Percentiles rank a stretch among this genome's conserved stretches.
Conservation (phyloP, 2,329 filamentous ascomycete genomes). For the Parastagonospora avenae region DNA sequence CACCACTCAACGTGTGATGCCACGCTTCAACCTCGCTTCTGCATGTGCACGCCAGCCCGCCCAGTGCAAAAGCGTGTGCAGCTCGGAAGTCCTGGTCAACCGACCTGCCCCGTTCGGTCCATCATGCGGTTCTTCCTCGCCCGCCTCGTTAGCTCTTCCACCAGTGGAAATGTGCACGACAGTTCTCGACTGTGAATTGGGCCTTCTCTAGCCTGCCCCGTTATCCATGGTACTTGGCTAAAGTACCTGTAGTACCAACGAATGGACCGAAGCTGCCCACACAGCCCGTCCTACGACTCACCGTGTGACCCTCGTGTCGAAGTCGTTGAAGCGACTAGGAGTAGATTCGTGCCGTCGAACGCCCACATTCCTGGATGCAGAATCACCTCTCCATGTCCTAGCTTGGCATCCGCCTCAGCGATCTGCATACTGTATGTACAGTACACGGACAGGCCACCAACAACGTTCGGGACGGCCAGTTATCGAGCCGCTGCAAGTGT, state of each 20-base stretch:
- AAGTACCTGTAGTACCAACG: conserved; percentile 5
- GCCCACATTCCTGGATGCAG: conserved; percentile 19
- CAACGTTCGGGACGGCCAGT: conserved; percentile 47
- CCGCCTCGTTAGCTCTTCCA: conserved; percentile 28
- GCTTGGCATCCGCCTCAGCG: conserved; percentile 40
- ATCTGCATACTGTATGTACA: conserved; percentile 28
- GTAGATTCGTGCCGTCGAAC: conserved; percentile 26
- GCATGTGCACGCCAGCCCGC: conserved; percentile 35
- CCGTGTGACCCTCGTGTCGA: conserved; percentile 24
- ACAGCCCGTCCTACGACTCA: conserved; percentile 28
- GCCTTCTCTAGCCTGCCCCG: conserved; percentile 22
- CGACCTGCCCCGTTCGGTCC: conserved; percentile 41
- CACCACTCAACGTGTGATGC: conserved; percentile 36
- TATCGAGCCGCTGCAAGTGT: conserved; percentile 49
- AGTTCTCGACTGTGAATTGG: conserved; percentile 26
- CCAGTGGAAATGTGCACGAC: conserved; percentile 43
- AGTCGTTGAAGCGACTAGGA: conserved; percentile 18
- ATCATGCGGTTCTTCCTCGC: conserved; percentile 28
- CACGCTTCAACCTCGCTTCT: conserved; percentile 39
- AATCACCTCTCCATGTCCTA: conserved; percentile 24
- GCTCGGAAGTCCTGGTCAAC: conserved; percentile 31
- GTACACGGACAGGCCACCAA: conserved; percentile 36
- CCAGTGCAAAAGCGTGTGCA: conserved; percentile 30
- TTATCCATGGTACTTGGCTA: conserved; percentile 2
- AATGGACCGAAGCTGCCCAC: conserved; percentile 17